phyloP scores from a whole-genome alignment of 768 basidiomycete genomes.

The Ramaria rubella region DNA sequence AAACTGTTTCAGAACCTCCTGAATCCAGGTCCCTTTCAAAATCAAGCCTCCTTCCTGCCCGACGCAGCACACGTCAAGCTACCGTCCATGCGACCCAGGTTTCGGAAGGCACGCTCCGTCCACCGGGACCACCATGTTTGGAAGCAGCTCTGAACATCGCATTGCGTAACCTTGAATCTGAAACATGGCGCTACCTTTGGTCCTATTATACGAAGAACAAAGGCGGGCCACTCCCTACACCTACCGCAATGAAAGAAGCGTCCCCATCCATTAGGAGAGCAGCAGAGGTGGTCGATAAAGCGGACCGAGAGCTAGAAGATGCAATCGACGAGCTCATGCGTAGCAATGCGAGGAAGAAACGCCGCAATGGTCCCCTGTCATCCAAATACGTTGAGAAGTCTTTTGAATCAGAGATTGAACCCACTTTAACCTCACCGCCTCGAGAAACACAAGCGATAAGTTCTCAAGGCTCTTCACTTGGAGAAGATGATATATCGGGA shows the following conservation, averaged over 20 bases:
- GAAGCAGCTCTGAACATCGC: constrained; percentile 5
- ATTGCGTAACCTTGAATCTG: constrained; percentile 5
- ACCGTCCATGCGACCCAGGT: constrained; percentile 3
- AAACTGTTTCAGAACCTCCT: too few relatives aligned
- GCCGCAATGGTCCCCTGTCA: neutral
- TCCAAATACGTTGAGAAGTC: neutral
- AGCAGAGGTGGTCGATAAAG: constrained; percentile 4
- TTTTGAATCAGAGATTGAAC: too few relatives aligned
- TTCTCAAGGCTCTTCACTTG: too few relatives aligned
- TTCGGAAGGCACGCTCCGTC: constrained; percentile 6
- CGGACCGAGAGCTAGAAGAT: constrained; percentile 6
- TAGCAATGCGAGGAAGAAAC: neutral
- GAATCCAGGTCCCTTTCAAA: too few relatives aligned
- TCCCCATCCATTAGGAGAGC: neutral
- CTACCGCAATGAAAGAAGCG: neutral
- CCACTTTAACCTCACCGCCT: too few relatives aligned
- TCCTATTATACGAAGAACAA: neutral
- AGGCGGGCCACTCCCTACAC: neutral
- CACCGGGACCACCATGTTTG: constrained; percentile 4
- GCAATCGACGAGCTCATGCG: constrained; percentile 6
- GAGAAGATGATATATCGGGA: too few relatives aligned
- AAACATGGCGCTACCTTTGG: constrained; percentile 1
- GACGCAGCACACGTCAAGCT: constrained; percentile 2
- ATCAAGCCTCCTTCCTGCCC: neutral
- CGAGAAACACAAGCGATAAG: too few relatives aligned